Percentiles rank a stretch among this genome's conserved stretches.
These are phyloP conservation scores for Fusarium falciforme DNA, from an alignment of 2,329 filamentous ascomycete genomes.

Conservation along the genomic window DNA sequence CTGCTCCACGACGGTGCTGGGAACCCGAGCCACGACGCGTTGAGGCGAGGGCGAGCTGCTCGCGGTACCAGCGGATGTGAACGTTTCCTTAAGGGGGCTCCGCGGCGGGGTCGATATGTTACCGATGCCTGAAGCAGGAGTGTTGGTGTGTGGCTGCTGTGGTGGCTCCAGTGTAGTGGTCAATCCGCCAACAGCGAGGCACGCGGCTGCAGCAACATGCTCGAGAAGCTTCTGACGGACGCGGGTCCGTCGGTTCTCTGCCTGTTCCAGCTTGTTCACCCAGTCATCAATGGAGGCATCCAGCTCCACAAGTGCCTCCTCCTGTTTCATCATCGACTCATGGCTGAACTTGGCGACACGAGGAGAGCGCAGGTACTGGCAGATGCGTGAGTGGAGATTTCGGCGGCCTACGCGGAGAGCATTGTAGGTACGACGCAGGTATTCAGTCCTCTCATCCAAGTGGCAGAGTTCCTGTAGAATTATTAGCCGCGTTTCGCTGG, in stretches of 20 bases:
- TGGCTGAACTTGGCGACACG: conserved; percentile 77
- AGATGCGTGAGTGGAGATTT: conserved; percentile 81
- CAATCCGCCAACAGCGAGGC: conserved; percentile 53
- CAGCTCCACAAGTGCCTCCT: conserved; percentile 81
- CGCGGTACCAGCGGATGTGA: conserved; percentile 37
- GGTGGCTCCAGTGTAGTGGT: conserved; percentile 53
- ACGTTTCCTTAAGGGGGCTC: conserved; percentile 63
- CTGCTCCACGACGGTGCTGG: conserved; percentile 66
- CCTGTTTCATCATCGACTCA: conserved; percentile 81
- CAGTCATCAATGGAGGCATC: conserved; percentile 84
- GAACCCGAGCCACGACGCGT: conserved; percentile 64
- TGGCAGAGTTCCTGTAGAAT: conserved; percentile 72
- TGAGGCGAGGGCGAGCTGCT: conserved; percentile 61
- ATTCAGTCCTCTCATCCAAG: conserved; percentile 82
- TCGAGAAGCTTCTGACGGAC: conserved; percentile 85
- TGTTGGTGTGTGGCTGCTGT: conserved; percentile 55
- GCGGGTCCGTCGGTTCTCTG: conserved; percentile 79
- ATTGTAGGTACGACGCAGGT: conserved; percentile 80
- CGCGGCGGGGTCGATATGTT: conserved; percentile 68
- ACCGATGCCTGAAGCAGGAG: conserved; percentile 50
- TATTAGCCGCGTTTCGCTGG: no score
- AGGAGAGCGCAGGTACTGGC: conserved; percentile 79
- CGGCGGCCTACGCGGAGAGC: conserved; percentile 80
- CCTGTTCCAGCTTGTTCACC: conserved; percentile 80
- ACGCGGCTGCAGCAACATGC: conserved; percentile 79